Base-by-base conservation (phyloP, 208 protist species). In the Leishmania arabica region DNA sequence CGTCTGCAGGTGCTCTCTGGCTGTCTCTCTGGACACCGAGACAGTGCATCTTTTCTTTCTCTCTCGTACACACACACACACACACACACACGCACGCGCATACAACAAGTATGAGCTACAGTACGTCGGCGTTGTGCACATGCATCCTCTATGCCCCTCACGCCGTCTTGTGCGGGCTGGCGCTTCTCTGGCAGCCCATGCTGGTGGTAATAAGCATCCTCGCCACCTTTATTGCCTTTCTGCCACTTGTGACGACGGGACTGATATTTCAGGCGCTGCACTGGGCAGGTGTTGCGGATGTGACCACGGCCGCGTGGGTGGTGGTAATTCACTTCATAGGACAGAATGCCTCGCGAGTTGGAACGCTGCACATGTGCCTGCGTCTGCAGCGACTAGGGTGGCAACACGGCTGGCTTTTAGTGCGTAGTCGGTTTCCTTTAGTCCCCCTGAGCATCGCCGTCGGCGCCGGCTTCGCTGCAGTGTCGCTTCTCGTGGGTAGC, bases 401-500 rank as follows among this genome's bases (percentile, higher is more conserved):
- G 42, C 15, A 60, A 1, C 45, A 84, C 11, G 64, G 84, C 21
- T 88, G 87, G 69, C 73, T 93, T 49, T 64, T 95, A 34, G 84
- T 91, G 42, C 76, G 72, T 51, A 87, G 86, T 62, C 75, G 77
- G 58, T 86, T 85, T 64, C 89, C 90, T 27, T 82, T 93, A 66
- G 85, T 86, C 9, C 72, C 83, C 2, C 77, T 92, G 27, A 86
- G 85, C 65, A 81, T 86, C 11, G 87, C 92, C 45, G 77, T 92
- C 7, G 92, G 92, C 11, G 76, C 86, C 21, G 92, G 92, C 42
- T 92, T 91, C 69, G 90, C 85, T 1, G 54, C 79, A 31, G 79
- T 86, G 1, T 87, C 89, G n/a, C 65, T 85, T n/a, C 34, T 90
- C 31, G 77, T 88, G 1, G 80, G 88, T 58, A 83, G 83, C 11